These are phyloP conservation scores for Blastobotrys serpentis DNA, from an alignment of 1,139 yeast genomes.

Conservation along the genomic window DNA sequence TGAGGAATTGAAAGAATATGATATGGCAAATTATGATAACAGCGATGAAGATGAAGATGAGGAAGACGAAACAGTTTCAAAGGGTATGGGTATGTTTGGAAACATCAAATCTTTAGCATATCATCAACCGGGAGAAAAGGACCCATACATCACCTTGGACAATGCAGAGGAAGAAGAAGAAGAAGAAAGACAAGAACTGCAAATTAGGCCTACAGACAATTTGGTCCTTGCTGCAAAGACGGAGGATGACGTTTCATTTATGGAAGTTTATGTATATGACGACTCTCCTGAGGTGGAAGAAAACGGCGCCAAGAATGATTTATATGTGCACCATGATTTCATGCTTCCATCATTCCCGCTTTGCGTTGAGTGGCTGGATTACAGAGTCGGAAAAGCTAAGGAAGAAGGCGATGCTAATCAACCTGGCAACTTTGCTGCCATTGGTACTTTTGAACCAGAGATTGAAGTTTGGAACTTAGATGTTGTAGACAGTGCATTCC, in stretches of 20 bases:
- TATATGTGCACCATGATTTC: conserved; percentile 93
- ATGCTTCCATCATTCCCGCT: conserved; percentile 97
- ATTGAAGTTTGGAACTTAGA: conserved; percentile 97
- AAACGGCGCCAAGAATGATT: conserved; percentile 60
- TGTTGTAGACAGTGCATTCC: conserved; percentile 89
- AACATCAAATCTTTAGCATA: conserved; percentile 48
- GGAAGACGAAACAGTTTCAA: conserved; percentile 44
- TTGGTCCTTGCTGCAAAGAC: conserved; percentile 89
- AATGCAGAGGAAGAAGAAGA: conserved; percentile 60
- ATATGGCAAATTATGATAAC: conserved; percentile 79
- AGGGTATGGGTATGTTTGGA: conserved; percentile 43
- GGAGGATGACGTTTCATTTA: conserved; percentile 88
- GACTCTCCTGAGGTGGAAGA: conserved; percentile 65
- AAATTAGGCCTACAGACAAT: conserved; percentile 87
- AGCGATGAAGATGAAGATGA: conserved; percentile 55
- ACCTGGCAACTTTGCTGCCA: conserved; percentile 88
- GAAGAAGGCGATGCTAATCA: conserved; percentile 40
- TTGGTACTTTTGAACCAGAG: conserved; percentile 96
- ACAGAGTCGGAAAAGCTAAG: conserved; percentile 41
- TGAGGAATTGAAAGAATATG: conserved; percentile 84
- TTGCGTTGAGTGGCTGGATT: conserved; percentile 93
- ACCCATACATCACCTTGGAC: conserved; percentile 71
- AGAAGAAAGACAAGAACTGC: conserved; percentile 77
- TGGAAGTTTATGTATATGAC: conserved; percentile 92
- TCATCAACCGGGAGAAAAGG: conserved; percentile 61